Percentiles rank a stretch among this genome's conserved stretches.
These are phyloP conservation scores for Sporothrix inflata DNA, from an alignment of 2,329 filamentous ascomycete species.

Conservation along the genomic window DNA sequence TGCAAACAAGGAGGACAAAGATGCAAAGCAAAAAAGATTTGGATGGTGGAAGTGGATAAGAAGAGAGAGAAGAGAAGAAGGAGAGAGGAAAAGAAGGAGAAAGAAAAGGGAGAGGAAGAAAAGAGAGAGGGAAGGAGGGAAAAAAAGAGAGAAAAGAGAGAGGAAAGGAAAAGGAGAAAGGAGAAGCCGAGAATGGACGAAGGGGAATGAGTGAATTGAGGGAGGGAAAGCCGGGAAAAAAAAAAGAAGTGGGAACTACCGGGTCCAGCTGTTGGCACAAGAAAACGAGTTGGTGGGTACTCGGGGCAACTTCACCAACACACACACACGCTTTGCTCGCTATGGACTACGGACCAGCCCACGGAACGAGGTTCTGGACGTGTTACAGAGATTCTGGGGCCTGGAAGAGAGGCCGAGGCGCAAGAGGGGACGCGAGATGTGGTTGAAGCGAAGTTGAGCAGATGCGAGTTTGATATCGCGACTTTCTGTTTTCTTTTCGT, in stretches of 20 bases:
- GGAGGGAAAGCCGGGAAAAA: constrained; percentile 32
- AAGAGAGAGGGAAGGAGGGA: constrained; percentile 16
- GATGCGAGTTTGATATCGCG: background rate
- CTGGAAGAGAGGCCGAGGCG: background rate
- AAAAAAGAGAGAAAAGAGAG: constrained; percentile 16
- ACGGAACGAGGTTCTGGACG: constrained; percentile 20
- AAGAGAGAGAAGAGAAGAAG: constrained; percentile 30
- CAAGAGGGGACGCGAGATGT: background rate
- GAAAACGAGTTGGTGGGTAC: constrained; percentile 24
- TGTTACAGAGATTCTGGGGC: constrained; percentile 10
- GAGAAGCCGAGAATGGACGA: constrained; percentile 36
- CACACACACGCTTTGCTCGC: constrained; percentile 2
- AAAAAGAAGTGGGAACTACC: constrained; percentile 32
- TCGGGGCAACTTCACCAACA: constrained; percentile 23
- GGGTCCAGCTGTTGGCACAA: constrained; percentile 29
- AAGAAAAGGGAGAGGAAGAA: constrained; percentile 25
- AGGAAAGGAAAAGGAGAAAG: constrained; percentile 32
- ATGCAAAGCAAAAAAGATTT: constrained; percentile 35
- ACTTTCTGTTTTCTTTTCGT: background rate
- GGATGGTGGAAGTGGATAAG: constrained; percentile 29
- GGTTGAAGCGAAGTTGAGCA: background rate
- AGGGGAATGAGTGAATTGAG: constrained; percentile 36
- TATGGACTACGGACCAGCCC: constrained; percentile 4
- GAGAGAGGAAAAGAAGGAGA: constrained; percentile 27
- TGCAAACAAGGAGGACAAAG: constrained; percentile 32